Percentiles rank a stretch among this genome's conserved stretches.
These are phyloP conservation scores for Corrigiola litoralis DNA, from an alignment of 179 eudicot species.

Conservation along the genomic window DNA sequence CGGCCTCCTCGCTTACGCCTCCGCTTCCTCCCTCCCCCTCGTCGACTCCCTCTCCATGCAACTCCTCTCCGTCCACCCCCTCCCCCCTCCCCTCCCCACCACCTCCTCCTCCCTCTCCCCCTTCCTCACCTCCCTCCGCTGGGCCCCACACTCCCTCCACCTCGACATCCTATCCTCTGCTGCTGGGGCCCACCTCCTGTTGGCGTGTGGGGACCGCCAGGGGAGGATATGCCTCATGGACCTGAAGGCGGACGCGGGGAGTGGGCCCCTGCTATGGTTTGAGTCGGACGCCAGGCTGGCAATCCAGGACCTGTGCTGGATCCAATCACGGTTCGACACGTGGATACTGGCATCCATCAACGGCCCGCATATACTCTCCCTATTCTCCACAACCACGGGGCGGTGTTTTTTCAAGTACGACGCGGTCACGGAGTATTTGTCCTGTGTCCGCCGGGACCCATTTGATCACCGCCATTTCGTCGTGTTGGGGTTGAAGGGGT, in stretches of 20 bases:
- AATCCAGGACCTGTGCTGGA: constrained; percentile 84
- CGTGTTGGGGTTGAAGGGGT: constrained; percentile 70
- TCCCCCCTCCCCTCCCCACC: constrained; percentile 68
- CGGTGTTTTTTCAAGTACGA: constrained; percentile 80
- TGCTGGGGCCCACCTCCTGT: constrained; percentile 45
- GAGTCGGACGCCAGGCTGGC: constrained; percentile 45
- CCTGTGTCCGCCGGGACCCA: constrained; percentile 79
- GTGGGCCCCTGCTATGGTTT: constrained; percentile 39
- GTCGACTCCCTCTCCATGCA: constrained; percentile 81
- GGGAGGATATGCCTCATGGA: constrained; percentile 70
- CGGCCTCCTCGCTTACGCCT: constrained; percentile 80
- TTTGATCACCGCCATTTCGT: constrained; percentile 68
- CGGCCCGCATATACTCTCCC: constrained; percentile 64
- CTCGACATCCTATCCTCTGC: constrained; percentile 42
- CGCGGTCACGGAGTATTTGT: constrained; percentile 56
- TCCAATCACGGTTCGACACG: constrained; percentile 53
- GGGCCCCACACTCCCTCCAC: constrained; percentile 68
- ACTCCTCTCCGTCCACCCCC: constrained; percentile 64
- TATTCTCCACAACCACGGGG: constrained; percentile 56
- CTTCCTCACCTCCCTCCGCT: constrained; percentile 74
- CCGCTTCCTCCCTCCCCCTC: constrained; percentile 76
- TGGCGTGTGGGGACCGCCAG: constrained; percentile 89
- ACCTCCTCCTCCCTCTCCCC: constrained; percentile 69
- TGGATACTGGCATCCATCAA: constrained; percentile 65
- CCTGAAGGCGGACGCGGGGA: constrained; percentile 38